phyloP scores from a whole-genome alignment of 768 basidiomycete species.

The Suillus americanus region DNA sequence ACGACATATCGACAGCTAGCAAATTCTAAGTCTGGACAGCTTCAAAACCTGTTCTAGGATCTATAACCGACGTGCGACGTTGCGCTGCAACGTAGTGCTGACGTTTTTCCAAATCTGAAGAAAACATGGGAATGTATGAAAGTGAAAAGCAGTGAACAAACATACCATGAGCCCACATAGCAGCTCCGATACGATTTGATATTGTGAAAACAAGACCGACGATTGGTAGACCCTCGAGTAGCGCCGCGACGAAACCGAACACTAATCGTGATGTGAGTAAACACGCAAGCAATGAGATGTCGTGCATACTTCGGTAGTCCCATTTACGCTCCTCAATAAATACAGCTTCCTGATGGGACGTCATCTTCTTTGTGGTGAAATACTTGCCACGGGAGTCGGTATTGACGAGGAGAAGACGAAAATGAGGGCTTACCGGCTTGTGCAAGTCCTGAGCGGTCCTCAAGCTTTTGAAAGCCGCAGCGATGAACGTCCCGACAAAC shows the following conservation, averaged over 20 bases:
- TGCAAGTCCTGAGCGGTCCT: slow-evolving; percentile 71
- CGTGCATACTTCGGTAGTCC: slow-evolving; percentile 70
- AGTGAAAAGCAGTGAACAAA: background rate
- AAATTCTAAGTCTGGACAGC: background rate
- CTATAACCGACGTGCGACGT: background rate
- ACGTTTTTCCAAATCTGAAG: slow-evolving; percentile 60
- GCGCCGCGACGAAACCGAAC: slow-evolving; percentile 83
- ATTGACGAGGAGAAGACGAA: background rate
- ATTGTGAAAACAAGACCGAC: slow-evolving; percentile 80
- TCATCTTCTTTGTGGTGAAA: slow-evolving; percentile 85
- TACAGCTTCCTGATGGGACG: slow-evolving; percentile 57
- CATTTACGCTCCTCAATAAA: slow-evolving; percentile 91
- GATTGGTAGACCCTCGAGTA: slow-evolving; percentile 81
- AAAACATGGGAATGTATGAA: background rate
- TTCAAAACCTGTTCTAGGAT: background rate
- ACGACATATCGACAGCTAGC: background rate
- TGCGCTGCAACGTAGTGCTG: slow-evolving; percentile 45
- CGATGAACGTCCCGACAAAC: slow-evolving; percentile 58
- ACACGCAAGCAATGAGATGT: background rate
- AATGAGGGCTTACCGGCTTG: slow-evolving; percentile 47
- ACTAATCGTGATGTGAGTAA: slow-evolving; percentile 36
- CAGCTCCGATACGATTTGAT: slow-evolving; percentile 87
- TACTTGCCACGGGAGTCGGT: slow-evolving; percentile 46
- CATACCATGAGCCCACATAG: slow-evolving; percentile 90
- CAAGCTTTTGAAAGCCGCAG: slow-evolving; percentile 66